Evolutionary conservation across 2,329 filamentous ascomycete genomes (phyloP), one percentile per base, ranked within the genome.

Genomic region (Aspergillus floridensis): DNA sequence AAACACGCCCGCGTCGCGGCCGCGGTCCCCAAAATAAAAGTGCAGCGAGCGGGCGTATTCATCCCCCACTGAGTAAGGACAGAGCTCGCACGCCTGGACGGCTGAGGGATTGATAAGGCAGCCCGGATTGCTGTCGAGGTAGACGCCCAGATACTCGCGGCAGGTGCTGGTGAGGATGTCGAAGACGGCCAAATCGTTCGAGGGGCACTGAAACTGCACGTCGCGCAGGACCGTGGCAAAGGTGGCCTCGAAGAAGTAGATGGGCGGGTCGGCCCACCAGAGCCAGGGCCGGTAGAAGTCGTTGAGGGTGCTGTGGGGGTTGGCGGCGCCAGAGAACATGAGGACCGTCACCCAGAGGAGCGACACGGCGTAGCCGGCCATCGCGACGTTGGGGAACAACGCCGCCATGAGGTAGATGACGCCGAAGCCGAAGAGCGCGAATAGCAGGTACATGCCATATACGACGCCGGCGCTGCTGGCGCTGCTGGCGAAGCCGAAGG

Each of bases 311-410:
- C 12, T 48, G 22, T 41, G 55, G 14, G 59, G 59, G 24, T 24
- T 35, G 1, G 38, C 31, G 1, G 51, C 21, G 11, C 59, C 59
- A 6, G 50, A 54, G 24, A 61, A 61, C 29, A 61, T 44, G 11
- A 53, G 38, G 4, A 61, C 19, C 12, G 35, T 32, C 1, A 61
- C 59, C 59, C 59, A 58, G 35, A 56, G 56, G 4, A 61, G 32
- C 6, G 59, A 61, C n/a, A 51, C 53, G 14, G 59, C 59, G 6
- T 61, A 61, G 14, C 59, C 56, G 35, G 56, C 59, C 56, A 61
- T 58, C 2, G 56, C 56, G 10, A 38, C 24, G 16, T 56, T 56
- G 12, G 59, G 56, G 22, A 61, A 58, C 11, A 61, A n/a, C 3
- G 59, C 29, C 3, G 59, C 59, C 35, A 56, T 56, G 4, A 58